Conservation (phyloP, 306 rosid genomes). For the Erythrophleum fordii region DNA sequence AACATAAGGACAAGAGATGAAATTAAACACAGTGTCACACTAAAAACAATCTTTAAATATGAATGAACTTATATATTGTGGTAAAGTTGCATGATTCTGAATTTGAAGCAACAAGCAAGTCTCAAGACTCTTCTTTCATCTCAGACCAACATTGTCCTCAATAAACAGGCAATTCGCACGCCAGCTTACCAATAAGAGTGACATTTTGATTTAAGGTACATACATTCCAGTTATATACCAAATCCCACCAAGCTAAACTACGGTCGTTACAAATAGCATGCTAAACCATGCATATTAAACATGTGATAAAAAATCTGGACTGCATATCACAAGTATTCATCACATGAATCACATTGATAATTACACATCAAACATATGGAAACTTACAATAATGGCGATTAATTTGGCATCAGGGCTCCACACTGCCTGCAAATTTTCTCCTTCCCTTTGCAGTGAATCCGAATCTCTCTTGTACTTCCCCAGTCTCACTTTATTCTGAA, state of each 20-base stretch:
- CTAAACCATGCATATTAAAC: slow-evolving; percentile 10
- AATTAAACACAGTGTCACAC: neutral
- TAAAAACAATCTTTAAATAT: neutral
- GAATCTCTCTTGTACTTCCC: slow-evolving; percentile 93
- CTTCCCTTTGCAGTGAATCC: slow-evolving; percentile 75
- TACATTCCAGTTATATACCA: neutral
- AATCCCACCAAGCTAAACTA: neutral
- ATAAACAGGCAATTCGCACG: slow-evolving; percentile 17
- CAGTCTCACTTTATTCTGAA: slow-evolving; percentile 89
- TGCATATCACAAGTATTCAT: neutral
- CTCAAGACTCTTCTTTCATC: slow-evolving; percentile 27
- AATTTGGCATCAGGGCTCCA: slow-evolving; percentile 96
- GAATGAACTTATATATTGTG: neutral
- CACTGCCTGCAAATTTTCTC: slow-evolving; percentile 93
- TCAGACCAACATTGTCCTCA: slow-evolving; percentile 17
- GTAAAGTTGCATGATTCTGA: neutral
- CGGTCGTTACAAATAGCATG: neutral
- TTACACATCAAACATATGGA: slow-evolving; percentile 5
- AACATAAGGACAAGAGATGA: neutral
- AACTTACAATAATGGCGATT: slow-evolving; percentile 81
- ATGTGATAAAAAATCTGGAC: neutral
- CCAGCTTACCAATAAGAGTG: slow-evolving; percentile 18
- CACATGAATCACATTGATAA: slow-evolving; percentile 11
- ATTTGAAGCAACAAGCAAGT: neutral
- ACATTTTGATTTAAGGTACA: slow-evolving; percentile 3